phyloP scores from a whole-genome alignment of 495 filamentous ascomycete species.

The Pyrenula massariospora region DNA sequence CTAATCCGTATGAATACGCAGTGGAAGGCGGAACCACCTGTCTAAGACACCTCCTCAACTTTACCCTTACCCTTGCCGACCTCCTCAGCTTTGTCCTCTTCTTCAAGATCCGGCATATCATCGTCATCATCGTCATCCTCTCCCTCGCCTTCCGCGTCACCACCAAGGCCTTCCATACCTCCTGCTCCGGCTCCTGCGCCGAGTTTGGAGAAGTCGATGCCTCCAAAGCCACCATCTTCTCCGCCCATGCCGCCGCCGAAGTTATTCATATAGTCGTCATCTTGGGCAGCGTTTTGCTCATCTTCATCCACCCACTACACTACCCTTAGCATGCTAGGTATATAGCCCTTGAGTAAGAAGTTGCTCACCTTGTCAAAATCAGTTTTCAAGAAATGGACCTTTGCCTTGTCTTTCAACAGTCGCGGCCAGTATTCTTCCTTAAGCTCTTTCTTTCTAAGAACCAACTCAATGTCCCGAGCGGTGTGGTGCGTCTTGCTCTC shows the following conservation, averaged over 20 bases:
- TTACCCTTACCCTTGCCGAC: slow-evolving; percentile 29
- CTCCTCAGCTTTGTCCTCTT: slow-evolving; percentile 27
- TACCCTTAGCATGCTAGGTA: slow-evolving; percentile 8
- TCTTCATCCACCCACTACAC: slow-evolving; percentile 96
- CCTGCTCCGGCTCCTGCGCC: slow-evolving; percentile 47
- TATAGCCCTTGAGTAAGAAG: not conserved
- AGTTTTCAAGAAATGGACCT: slow-evolving; percentile 94
- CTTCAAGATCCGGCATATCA: slow-evolving; percentile 51
- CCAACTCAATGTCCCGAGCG: slow-evolving; percentile 72
- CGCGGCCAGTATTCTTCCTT: slow-evolving; percentile 89
- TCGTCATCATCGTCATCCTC: slow-evolving; percentile 49
- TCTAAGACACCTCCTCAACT: slow-evolving; percentile 41
- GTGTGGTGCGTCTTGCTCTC: slow-evolving; percentile 76
- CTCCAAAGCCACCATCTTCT: slow-evolving; percentile 28
- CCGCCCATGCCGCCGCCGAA: slow-evolving; percentile 45
- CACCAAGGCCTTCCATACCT: slow-evolving; percentile 29
- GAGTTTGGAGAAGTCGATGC: slow-evolving; percentile 84
- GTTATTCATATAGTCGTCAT: slow-evolving; percentile 64
- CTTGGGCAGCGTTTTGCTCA: slow-evolving; percentile 80
- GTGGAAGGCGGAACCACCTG: too few relatives aligned
- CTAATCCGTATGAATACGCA: too few relatives aligned
- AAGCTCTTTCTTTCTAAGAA: slow-evolving; percentile 92
- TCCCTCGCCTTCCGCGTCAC: slow-evolving; percentile 33
- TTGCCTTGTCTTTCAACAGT: slow-evolving; percentile 78
- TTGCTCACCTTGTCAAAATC: slow-evolving; percentile 84